Conservation (phyloP, 305 asterid species). For the Nicotiana rustica region DNA sequence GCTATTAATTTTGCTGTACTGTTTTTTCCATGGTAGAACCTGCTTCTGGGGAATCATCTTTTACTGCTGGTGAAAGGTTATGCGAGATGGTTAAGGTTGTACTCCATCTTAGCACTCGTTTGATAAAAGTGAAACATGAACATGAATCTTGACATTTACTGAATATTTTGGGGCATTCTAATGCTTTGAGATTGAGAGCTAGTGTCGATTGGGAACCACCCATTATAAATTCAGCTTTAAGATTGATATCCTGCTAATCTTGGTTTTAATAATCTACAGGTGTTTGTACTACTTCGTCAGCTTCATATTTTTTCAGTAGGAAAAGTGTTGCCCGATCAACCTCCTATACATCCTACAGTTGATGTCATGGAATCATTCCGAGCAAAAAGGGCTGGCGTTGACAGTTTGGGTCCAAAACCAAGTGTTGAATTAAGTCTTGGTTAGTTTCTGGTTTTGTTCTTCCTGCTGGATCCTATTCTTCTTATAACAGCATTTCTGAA, state of each 20-base stretch:
- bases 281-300: slow-evolving; percentile 88
- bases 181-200: slow-evolving; percentile 1
- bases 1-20: slow-evolving; percentile 38
- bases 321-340: slow-evolving; percentile 81
- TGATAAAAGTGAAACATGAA: slow-evolving; percentile 19
- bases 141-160: slow-evolving; percentile 9
- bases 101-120: slow-evolving; percentile 37
- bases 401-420: slow-evolving; percentile 68
- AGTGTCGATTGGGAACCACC: slow-evolving; percentile 9
- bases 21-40: slow-evolving; percentile 53
- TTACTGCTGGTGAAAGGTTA: slow-evolving; percentile 82
- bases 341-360: slow-evolving; percentile 63
- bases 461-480: slow-evolving; percentile 26
- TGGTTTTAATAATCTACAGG: slow-evolving; percentile 53
- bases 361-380: slow-evolving; percentile 68
- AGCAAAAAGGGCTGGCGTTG: slow-evolving; percentile 73
- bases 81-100: slow-evolving; percentile 90
- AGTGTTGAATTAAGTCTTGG: slow-evolving; percentile 81
- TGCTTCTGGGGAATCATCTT: slow-evolving; percentile 71
- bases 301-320: slow-evolving; percentile 82
- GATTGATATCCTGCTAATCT: slow-evolving; percentile 39
- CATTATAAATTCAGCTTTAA: neutral
- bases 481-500: slow-evolving; percentile 15
- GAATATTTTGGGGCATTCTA: slow-evolving; percentile 21
- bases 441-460: slow-evolving; percentile 46